Conservation (phyloP, 805 yeast species). For the Ogataea zsoltii region DNA sequence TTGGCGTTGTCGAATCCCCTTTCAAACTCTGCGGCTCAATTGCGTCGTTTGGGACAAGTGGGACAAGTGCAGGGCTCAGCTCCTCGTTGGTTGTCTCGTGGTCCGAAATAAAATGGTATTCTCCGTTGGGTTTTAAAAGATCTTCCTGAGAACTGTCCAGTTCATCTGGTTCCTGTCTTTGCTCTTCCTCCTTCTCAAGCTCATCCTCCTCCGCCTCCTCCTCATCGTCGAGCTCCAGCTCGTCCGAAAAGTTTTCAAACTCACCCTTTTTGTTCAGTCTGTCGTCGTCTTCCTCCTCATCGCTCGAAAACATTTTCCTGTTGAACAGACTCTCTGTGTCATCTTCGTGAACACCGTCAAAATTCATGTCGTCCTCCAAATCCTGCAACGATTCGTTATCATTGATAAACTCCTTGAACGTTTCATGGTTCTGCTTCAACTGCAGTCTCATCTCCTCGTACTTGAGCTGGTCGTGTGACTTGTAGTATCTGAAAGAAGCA, state of each 20-base stretch:
- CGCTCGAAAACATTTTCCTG: slow-evolving; percentile 37
- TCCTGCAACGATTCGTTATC: slow-evolving; percentile 29
- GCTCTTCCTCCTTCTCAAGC: too few species aligned
- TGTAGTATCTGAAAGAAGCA: slow-evolving; percentile 39
- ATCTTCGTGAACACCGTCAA: slow-evolving; percentile 35
- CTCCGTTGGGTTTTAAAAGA: neutral
- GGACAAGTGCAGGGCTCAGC: slow-evolving; percentile 14
- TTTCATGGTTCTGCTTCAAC: slow-evolving; percentile 17
- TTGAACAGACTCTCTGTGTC: slow-evolving; percentile 42
- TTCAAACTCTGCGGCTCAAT: neutral
- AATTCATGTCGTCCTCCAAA: slow-evolving; percentile 35
- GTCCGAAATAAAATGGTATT: slow-evolving; percentile 14
- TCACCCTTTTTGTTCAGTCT: slow-evolving; percentile 4
- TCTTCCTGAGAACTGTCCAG: too few species aligned
- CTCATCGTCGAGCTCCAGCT: slow-evolving; percentile 11
- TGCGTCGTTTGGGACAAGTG: neutral
- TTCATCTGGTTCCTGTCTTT: too few species aligned
- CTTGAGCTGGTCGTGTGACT: slow-evolving; percentile 33
- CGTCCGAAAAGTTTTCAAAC: slow-evolving; percentile 17
- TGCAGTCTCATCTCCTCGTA: slow-evolving; percentile 23
- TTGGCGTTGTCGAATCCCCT: neutral
- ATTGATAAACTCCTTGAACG: slow-evolving; percentile 27
- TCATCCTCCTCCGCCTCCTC: too few species aligned
- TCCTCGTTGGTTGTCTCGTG: slow-evolving; percentile 18
- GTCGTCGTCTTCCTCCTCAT: slow-evolving; percentile 32